phyloP scores from a whole-genome alignment of 2,329 filamentous ascomycete species.

The Clathrospora elynae region DNA sequence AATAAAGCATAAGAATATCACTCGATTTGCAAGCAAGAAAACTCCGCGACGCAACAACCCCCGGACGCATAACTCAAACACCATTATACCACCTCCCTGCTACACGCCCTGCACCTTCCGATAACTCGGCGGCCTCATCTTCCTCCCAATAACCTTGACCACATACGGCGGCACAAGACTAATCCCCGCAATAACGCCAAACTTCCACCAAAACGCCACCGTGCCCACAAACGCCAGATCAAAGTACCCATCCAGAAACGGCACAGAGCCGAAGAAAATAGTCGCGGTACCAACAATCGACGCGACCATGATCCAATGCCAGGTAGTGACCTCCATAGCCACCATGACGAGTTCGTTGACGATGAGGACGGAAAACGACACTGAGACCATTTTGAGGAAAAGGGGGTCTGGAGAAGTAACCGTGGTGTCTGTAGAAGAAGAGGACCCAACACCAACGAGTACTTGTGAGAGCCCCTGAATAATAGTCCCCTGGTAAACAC shows the following conservation, averaged over 20 bases:
- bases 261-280: constrained; percentile 80
- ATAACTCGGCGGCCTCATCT: constrained; percentile 90
- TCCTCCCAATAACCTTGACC: constrained; percentile 81
- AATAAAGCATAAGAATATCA: too few species aligned
- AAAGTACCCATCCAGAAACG: constrained; percentile 88
- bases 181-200: constrained; percentile 77
- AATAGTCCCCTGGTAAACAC: constrained; percentile 91
- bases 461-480: constrained; percentile 95
- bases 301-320: constrained; percentile 91
- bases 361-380: constrained; percentile 89
- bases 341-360: constrained; percentile 98
- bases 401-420: constrained; percentile 12
- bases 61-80: too few species aligned
- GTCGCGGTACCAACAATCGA: constrained; percentile 80
- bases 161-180: constrained; percentile 85
- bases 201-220: constrained; percentile 85
- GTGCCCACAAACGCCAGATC: constrained; percentile 80
- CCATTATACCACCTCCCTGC: too few species aligned
- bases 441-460: constrained; percentile 71
- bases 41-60: too few species aligned
- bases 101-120: constrained; percentile 82
- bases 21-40: too few species aligned
- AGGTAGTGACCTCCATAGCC: constrained; percentile 92
- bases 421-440: constrained; percentile 1
- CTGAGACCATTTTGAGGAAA: constrained; percentile 72